phyloP scores from a whole-genome alignment of 331 rosid genomes.

The Saraca asoca region DNA sequence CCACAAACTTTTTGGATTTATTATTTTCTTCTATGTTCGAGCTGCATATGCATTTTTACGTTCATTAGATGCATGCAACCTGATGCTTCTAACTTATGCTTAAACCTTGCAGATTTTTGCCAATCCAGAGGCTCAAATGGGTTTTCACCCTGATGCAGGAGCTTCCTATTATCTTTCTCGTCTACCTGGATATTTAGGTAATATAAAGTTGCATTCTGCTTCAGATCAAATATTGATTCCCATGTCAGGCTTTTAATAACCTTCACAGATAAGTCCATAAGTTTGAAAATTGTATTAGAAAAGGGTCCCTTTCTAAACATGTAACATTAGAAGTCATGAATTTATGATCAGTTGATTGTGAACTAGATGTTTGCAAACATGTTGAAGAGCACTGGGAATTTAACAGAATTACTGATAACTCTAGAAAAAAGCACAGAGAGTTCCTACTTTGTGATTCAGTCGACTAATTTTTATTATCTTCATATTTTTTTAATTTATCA shows the following conservation, averaged over 20 bases:
- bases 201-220: slow-evolving; percentile 21
- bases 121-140: slow-evolving; percentile 91
- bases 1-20: neutral
- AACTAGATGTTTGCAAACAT: slow-evolving; percentile 17
- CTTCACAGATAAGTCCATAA: neutral
- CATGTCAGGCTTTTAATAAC: neutral
- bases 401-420: neutral
- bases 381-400: neutral
- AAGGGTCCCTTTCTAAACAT: neutral
- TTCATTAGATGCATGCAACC: slow-evolving; percentile 12
- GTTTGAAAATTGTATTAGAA: neutral
- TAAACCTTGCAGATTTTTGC: slow-evolving; percentile 60
- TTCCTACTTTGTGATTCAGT: neutral
- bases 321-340: slow-evolving; percentile 9
- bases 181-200: slow-evolving; percentile 95
- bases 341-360: neutral
- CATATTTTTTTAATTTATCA: too few species aligned
- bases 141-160: slow-evolving; percentile 98
- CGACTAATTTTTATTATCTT: neutral
- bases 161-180: slow-evolving; percentile 92
- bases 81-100: slow-evolving; percentile 17
- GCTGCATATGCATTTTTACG: neutral
- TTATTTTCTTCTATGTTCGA: neutral
- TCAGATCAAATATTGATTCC: slow-evolving; percentile 17
- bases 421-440: neutral